A percentile compares a stretch with the other conserved stretches of the same genome.
Conservation (phyloP, 2,329 filamentous ascomycete species). For the Fusarium stilboides region DNA sequence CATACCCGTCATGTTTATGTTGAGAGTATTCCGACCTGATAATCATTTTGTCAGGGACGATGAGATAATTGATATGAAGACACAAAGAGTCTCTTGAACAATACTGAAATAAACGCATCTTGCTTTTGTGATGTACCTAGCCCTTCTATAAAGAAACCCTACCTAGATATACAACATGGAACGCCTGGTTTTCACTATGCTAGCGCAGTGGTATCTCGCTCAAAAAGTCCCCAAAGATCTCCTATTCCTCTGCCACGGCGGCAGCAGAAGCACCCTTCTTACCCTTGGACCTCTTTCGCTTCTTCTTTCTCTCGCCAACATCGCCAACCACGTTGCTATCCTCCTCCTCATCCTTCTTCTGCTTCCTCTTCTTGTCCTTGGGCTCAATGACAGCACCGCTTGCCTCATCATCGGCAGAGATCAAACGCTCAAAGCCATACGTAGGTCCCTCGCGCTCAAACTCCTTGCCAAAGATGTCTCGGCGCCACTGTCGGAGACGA, state of each 20-base stretch:
- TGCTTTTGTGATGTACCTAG: conserved; percentile 27
- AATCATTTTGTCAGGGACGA: conserved; percentile 29
- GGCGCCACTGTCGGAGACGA: conserved; percentile 86
- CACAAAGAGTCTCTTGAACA: not conserved
- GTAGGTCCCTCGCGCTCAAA: conserved; percentile 71
- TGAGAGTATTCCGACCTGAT: conserved; percentile 20
- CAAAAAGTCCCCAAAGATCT: conserved; percentile 18
- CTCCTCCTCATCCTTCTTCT: conserved; percentile 15
- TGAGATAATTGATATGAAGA: conserved; percentile 12
- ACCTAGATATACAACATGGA: conserved; percentile 39
- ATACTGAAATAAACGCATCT: conserved; percentile 15
- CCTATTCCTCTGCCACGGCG: conserved; percentile 41
- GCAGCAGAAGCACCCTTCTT: conserved; percentile 56
- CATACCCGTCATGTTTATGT: conserved; percentile 37
- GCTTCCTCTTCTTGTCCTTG: conserved; percentile 33
- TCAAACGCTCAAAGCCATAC: conserved; percentile 67
- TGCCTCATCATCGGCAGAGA: conserved; percentile 49
- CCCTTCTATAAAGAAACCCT: conserved; percentile 30
- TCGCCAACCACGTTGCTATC: conserved; percentile 52
- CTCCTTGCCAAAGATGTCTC: conserved; percentile 73
- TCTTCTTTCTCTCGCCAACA: conserved; percentile 60
- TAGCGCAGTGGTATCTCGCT: conserved; percentile 42
- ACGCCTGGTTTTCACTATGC: conserved; percentile 44
- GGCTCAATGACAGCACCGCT: conserved; percentile 49
- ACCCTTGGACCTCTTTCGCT: conserved; percentile 67